Percentiles rank a stretch among this genome's conserved stretches.
Conservation (phyloP, 345 rosid genomes). For the Schrenkiella parvula region DNA sequence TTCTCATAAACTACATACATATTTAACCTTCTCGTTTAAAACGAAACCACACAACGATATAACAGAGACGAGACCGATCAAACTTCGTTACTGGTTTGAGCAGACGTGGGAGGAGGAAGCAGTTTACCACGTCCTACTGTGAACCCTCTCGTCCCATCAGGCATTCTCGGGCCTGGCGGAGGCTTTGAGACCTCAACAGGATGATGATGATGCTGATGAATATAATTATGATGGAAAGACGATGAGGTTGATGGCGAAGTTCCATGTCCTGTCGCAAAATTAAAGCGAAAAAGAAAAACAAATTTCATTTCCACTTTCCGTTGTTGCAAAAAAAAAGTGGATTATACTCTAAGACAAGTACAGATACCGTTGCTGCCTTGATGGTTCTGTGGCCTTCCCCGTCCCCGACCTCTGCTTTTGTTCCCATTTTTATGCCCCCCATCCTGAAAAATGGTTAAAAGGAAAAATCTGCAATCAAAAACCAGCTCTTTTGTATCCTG, state of each 20-base stretch:
- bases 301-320: neutral
- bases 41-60: neutral
- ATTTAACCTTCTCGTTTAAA: neutral
- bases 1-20: neutral
- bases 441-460: constrained; percentile 38
- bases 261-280: constrained; percentile 58
- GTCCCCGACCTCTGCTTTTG: constrained; percentile 44
- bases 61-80: constrained; percentile 2
- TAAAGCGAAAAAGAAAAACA: neutral
- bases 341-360: constrained; percentile 20
- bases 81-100: constrained; percentile 9
- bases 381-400: constrained; percentile 49
- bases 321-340: neutral
- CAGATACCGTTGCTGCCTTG: constrained; percentile 48
- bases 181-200: constrained; percentile 53
- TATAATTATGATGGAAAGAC: constrained; percentile 27
- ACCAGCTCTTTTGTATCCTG: neutral
- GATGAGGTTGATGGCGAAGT: constrained; percentile 35
- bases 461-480: neutral
- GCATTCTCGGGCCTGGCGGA: constrained; percentile 98
- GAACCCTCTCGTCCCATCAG: constrained; percentile 96
- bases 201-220: neutral
- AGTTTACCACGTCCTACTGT: constrained; percentile 87
- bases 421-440: constrained; percentile 56
- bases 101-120: constrained; percentile 16